A percentile compares a stretch with the other conserved stretches of the same genome.
These are phyloP conservation scores for Fusarium albosuccineum DNA, from an alignment of 2,329 filamentous ascomycete genomes.

Conservation along the genomic window DNA sequence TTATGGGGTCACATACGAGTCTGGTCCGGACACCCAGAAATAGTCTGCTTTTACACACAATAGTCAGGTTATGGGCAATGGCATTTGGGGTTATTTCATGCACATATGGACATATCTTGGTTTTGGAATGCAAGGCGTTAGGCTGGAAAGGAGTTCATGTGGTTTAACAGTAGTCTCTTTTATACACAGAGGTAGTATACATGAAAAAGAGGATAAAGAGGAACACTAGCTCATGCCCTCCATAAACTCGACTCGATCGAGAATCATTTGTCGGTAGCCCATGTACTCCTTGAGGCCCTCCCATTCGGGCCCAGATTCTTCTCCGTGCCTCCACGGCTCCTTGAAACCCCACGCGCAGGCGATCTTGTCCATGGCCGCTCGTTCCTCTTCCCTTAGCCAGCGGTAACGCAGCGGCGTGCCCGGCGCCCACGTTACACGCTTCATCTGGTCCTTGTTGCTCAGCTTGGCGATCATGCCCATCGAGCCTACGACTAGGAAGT, in stretches of 20 bases:
- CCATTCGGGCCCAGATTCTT: conserved; percentile 94
- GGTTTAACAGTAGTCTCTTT: conserved; percentile 12
- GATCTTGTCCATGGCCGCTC: conserved; percentile 86
- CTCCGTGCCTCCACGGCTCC: conserved; percentile 81
- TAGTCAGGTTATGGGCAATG: too few species aligned
- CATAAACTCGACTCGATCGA: conserved; percentile 92
- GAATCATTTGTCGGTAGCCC: conserved; percentile 85
- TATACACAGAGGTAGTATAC: conserved; percentile 40
- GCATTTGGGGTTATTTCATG: neutral
- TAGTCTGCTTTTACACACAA: neutral
- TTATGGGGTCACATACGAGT: conserved; percentile 53
- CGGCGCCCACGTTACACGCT: conserved; percentile 88
- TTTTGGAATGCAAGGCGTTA: neutral
- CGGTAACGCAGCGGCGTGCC: conserved; percentile 84
- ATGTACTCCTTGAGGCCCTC: conserved; percentile 86
- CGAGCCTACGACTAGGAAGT: conserved; percentile 83
- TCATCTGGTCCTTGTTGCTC: conserved; percentile 95
- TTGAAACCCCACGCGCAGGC: conserved; percentile 93
- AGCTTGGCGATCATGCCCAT: conserved; percentile 87
- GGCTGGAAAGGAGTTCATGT: neutral
- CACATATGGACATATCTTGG: neutral
- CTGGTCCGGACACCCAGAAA: conserved; percentile 16
- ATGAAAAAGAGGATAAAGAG: conserved; percentile 9
- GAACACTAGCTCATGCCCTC: conserved; percentile 76
- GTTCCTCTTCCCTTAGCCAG: conserved; percentile 91